Conservation (phyloP, 1,284 basidiomycete genomes). For the Pseudomicrostroma phylloplanum region DNA sequence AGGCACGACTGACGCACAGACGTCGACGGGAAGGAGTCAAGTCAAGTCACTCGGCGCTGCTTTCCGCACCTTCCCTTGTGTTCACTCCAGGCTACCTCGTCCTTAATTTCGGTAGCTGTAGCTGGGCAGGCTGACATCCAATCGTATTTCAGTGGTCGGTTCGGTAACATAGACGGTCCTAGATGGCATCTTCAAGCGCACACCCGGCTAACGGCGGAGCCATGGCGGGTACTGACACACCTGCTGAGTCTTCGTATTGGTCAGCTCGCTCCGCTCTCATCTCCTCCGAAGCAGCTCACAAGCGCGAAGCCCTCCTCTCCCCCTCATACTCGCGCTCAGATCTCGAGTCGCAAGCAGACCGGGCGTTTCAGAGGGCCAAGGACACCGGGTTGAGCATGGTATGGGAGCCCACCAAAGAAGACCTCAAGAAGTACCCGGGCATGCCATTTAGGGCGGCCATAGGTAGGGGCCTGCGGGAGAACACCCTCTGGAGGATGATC, state of each 20-base stretch:
- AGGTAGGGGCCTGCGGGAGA: not conserved
- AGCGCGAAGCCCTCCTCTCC: not conserved
- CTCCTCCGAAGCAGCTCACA: slow-evolving; percentile 8
- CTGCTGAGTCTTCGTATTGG: slow-evolving; percentile 9
- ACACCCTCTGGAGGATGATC: not conserved
- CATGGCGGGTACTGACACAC: no score
- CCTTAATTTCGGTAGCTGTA: no score
- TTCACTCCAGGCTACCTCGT: no score
- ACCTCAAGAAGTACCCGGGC: slow-evolving; percentile 10
- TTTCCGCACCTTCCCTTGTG: no score
- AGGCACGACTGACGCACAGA: no score
- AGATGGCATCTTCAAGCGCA: no score
- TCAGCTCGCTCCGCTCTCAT: not conserved
- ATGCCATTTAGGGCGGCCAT: not conserved
- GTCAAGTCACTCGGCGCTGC: no score
- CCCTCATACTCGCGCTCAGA: not conserved
- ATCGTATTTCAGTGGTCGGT: no score
- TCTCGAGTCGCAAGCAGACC: slow-evolving; percentile 12
- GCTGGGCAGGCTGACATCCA: no score
- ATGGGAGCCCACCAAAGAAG: not conserved
- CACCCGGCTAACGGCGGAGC: no score
- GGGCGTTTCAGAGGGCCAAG: not conserved
- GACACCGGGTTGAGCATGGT: not conserved
- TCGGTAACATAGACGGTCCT: no score
- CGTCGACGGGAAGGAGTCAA: no score